Evolutionary conservation across 176 grass and related monocot species (phyloP).

Genomic region (Oryza australiensis): DNA sequence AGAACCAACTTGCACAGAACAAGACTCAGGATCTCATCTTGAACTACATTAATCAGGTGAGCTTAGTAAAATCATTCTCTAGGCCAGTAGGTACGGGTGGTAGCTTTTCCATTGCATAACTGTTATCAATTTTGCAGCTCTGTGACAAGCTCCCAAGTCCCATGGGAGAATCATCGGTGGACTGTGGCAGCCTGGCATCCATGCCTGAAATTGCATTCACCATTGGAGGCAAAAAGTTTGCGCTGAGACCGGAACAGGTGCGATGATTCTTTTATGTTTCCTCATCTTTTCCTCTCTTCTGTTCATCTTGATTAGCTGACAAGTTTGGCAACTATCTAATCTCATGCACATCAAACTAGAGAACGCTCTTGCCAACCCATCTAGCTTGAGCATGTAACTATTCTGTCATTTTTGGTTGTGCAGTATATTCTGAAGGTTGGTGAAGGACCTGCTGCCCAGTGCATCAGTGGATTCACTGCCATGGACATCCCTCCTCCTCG

Average conservation of each 20-base stretch:
- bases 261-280: not conserved
- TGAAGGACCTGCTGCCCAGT: conserved; percentile 62
- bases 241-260: conserved; percentile 71
- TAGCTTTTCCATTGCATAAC: not conserved
- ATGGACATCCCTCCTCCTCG: conserved; percentile 78
- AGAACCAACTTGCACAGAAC: conserved; percentile 82
- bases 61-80: not conserved
- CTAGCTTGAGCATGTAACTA: not conserved
- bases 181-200: conserved; percentile 60
- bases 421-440: conserved; percentile 93
- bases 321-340: not conserved
- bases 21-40: conserved; percentile 72
- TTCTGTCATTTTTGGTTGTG: conserved; percentile 11
- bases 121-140: conserved; percentile 50
- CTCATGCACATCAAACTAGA: not conserved
- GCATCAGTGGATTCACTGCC: conserved; percentile 96
- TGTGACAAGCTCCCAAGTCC: conserved; percentile 84
- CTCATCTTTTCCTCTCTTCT: not conserved
- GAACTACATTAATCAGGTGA: conserved; percentile 76
- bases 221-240: conserved; percentile 70
- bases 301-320: not conserved
- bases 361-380: not conserved
- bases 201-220: conserved; percentile 71
- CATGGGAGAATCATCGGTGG: conserved; percentile 93
- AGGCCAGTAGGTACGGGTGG: not conserved